phyloP scores from a whole-genome alignment of 2,329 filamentous ascomycete species.

The Aspergillus sclerotialis region DNA sequence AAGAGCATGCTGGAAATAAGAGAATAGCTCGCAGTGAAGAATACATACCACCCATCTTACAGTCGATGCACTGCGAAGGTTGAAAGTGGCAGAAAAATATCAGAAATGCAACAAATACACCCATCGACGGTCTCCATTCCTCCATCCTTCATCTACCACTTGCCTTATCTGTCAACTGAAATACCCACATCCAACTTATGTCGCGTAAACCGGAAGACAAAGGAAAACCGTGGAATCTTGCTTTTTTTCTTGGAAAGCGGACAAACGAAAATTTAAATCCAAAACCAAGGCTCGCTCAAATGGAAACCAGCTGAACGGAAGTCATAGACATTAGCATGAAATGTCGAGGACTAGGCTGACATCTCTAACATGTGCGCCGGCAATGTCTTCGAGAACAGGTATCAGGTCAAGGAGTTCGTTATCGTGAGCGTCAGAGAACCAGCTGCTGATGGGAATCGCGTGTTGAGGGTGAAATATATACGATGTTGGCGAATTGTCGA shows the following conservation, averaged over 20 bases:
- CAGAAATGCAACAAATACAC: slow-evolving; percentile 3
- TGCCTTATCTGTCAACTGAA: not conserved
- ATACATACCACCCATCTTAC: slow-evolving; percentile 4
- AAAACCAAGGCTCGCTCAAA: slow-evolving; percentile 20
- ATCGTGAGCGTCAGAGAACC: slow-evolving; percentile 99
- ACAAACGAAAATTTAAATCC: slow-evolving; percentile 12
- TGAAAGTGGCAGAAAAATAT: slow-evolving; percentile 3
- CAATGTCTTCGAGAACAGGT: slow-evolving; percentile 94
- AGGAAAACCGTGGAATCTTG: slow-evolving; percentile 4
- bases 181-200: not conserved
- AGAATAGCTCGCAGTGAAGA: slow-evolving; percentile 22
- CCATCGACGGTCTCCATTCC: not conserved
- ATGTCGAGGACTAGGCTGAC: slow-evolving; percentile 98
- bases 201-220: slow-evolving; percentile 1
- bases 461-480: slow-evolving; percentile 99
- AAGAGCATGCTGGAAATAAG: slow-evolving; percentile 12
- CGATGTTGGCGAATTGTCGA: slow-evolving; percentile 97
- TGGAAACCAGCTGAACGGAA: slow-evolving; percentile 20
- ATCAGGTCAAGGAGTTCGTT: slow-evolving; percentile 97
- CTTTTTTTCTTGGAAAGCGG: slow-evolving; percentile 8
- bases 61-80: slow-evolving; percentile 6
- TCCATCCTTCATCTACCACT: not conserved
- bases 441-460: slow-evolving; percentile 97
- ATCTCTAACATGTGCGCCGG: slow-evolving; percentile 79
- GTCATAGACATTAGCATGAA: slow-evolving; percentile 45